Base-by-base conservation (phyloP, 1,284 basidiomycete species). In the Schizopora paradoxa region DNA sequence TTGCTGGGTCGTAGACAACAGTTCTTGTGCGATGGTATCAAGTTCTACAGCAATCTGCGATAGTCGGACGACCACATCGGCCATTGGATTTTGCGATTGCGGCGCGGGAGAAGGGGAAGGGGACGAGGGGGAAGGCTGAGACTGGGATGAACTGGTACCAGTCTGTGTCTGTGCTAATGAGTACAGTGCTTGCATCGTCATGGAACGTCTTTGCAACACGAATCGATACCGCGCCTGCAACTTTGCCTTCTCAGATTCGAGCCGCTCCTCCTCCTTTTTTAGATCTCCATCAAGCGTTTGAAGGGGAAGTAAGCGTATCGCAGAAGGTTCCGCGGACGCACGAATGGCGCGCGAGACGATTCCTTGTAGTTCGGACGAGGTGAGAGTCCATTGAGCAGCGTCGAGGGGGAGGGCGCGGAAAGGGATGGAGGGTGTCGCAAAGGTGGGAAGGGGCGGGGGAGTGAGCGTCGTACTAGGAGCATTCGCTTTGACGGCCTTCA, bases 341-440 rank as follows among this genome's bases (percentile, higher is more conserved):
- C 82, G 76, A 55, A 90, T 87, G 7, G 84, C 83, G 5, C 75
- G 70, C 14, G 82, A 82, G 18, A 88, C 86, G 50, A 87, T 76
- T 14, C 74, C 68, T 56, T 88, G 86, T 29, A 89, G 72, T 55
- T 89, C 81, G 22, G 65, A 52, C 0, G 80, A 84, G 22, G 74
- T 73, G 47, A 87, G 73, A 1, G 81, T 82, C 86, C 85, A 86
- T 51, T 86, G 69, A 4, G 86, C 86, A 0, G 80, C 80, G 48
- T 87, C 82, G 32, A 86, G 65, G 0, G 83, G 75, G 47, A 88
- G 66, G 1, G 74, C 76, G 47, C 80, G 82, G 76, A 77, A 86
- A 29, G 69, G 65, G 16, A 86, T 67, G 16, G 76, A 70, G 0
- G 61, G 57, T 2, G 70, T 62, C n/a, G 78, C 78, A 56, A 85